Evolutionary conservation across 1,139 yeast genomes (phyloP).

Genomic region (Candida buenavistaensis): DNA sequence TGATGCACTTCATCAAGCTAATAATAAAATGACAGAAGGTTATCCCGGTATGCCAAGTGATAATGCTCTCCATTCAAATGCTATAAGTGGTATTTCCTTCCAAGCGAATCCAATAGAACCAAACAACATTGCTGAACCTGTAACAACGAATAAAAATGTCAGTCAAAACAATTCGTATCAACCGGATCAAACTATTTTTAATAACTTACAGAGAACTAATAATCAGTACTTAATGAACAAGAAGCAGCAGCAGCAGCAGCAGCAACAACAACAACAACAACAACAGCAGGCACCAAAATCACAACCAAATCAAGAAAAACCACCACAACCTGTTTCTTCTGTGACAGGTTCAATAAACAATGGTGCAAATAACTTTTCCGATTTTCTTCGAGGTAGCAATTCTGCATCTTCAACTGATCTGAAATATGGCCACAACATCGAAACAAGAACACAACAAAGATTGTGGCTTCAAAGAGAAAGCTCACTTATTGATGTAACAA

Average conservation of each 20-base stretch:
- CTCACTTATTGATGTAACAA: slow-evolving; percentile 57
- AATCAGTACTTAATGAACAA: slow-evolving; percentile 31
- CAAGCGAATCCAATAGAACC: slow-evolving; percentile 30
- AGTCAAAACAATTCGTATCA: slow-evolving; percentile 42
- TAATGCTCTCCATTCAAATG: slow-evolving; percentile 21
- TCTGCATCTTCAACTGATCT: slow-evolving; percentile 14
- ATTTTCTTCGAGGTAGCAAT: slow-evolving; percentile 25
- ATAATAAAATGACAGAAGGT: slow-evolving; percentile 7
- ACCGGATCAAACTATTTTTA: slow-evolving; percentile 46
- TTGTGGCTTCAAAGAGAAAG: slow-evolving; percentile 83
- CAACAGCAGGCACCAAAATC: slow-evolving; percentile 5
- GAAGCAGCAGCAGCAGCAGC: slow-evolving; percentile 16
- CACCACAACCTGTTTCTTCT: slow-evolving; percentile 7
- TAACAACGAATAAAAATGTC: slow-evolving; percentile 34
- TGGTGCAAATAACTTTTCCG: slow-evolving; percentile 33
- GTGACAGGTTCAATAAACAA: slow-evolving; percentile 17
- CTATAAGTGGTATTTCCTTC: slow-evolving; percentile 38
- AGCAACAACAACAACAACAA: slow-evolving; percentile 13
- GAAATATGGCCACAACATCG: slow-evolving; percentile 18
- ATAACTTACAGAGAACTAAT: slow-evolving; percentile 42
- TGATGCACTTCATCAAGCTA: slow-evolving; percentile 19
- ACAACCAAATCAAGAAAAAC: slow-evolving; percentile 12
- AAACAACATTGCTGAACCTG: slow-evolving; percentile 30
- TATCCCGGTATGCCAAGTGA: slow-evolving; percentile 12
- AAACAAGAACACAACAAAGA: slow-evolving; percentile 76